Evolutionary conservation across 331 rosid species (phyloP), one percentile per base, ranked within the genome.

Genomic region (Prunus yedoensis): DNA sequence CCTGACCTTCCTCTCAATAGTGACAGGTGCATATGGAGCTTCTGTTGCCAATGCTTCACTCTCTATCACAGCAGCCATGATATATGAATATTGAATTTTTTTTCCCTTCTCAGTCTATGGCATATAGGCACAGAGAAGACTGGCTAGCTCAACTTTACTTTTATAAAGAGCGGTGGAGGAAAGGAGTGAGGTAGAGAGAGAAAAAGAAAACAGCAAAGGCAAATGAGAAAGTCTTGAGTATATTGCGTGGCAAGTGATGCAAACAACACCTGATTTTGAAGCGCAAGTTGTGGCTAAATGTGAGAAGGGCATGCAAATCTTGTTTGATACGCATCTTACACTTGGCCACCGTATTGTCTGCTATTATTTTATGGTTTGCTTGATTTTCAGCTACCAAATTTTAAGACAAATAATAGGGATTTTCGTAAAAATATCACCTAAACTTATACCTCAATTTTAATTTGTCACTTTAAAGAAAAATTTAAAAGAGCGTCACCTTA

Each of bases 1-100:
- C 57, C 97, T 82, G 66, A 92, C 84, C 84, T 66, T 90, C 74
- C 97, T 86, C 56, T 90, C 85, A 10, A 54, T 1, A 78, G 97
- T 88, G 57, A 88, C 81, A 0, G 92, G 97, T 21, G 92, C 90
- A 66, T 81, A 79, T 13, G 61, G 78, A 61, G 96, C 88, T 86
- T 90, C 88, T 23, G 93, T 86, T 13, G 81, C 77, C 63, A 88
- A 8, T 15, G 96, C 81, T 23, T 90, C 97, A 27, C n/a, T 86
- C 82, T 90, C 91, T 1, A 28, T 59, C 32, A 59, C 53, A 38
- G 66, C 38, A 56, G 88, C 84, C 92, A 85, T 91, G 52, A 6
- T 50, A 32, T 32, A 32, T 32, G 38, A 32, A 32, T 32, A 4
- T 5, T 32, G 38, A 32, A 32, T 4, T 32, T 32, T 32, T 32